These are phyloP conservation scores for Neofusicoccum sp. DNA, from an alignment of 2,329 filamentous ascomycete species.

Conservation along the genomic window DNA sequence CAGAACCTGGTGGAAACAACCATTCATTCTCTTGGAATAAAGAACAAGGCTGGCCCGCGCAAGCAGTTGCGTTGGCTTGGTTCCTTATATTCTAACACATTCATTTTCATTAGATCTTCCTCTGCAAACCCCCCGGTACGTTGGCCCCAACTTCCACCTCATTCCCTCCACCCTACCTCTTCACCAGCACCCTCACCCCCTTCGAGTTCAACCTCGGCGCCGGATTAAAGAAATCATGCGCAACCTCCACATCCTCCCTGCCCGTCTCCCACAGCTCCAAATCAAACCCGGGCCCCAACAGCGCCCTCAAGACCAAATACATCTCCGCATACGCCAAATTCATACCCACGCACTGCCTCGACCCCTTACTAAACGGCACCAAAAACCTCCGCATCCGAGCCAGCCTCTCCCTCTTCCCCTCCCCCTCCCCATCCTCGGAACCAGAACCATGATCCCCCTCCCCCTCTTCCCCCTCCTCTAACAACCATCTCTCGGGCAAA, in stretches of 20 bases:
- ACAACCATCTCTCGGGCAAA: slow-evolving; percentile 34
- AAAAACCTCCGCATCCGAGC: slow-evolving; percentile 25
- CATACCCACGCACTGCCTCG: slow-evolving; percentile 44
- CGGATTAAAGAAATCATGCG: slow-evolving; percentile 34
- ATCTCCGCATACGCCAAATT: slow-evolving; percentile 37
- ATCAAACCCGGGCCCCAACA: slow-evolving; percentile 26
- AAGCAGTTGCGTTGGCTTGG: no score
- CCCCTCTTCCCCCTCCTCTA: neutral
- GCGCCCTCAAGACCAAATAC: slow-evolving; percentile 27
- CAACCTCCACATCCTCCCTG: slow-evolving; percentile 30
- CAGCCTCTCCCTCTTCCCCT: neutral
- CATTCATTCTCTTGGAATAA: no score
- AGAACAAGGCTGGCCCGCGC: no score
- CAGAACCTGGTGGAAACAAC: no score
- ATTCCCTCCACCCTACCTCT: neutral
- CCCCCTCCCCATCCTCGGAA: neutral
- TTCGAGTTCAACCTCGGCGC: slow-evolving; percentile 26
- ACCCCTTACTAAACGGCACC: slow-evolving; percentile 43
- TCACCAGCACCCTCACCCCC: slow-evolving; percentile 27
- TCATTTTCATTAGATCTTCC: neutral
- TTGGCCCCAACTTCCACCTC: no score
- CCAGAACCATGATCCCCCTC: neutral
- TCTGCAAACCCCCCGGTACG: no score
- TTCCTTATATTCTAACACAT: no score
- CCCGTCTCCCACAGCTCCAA: slow-evolving; percentile 33